phyloP scores from a whole-genome alignment of 2,329 filamentous ascomycete genomes.

The Stachybotrys chartarum region DNA sequence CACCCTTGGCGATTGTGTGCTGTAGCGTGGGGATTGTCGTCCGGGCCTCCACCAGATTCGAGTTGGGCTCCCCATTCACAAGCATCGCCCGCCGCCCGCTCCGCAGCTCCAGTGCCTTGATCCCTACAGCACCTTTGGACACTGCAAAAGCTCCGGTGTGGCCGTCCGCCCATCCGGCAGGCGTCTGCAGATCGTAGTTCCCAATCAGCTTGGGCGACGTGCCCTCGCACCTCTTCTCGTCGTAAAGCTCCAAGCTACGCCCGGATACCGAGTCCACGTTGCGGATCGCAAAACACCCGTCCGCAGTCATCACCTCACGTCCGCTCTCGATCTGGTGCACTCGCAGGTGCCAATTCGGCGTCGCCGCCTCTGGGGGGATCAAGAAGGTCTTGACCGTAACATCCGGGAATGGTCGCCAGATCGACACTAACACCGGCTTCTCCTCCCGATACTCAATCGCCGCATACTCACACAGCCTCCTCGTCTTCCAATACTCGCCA shows the following conservation, averaged over 20 bases:
- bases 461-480: slow-evolving; percentile 59
- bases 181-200: slow-evolving; percentile 51
- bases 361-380: slow-evolving; percentile 49
- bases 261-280: slow-evolving; percentile 42
- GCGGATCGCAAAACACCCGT: slow-evolving; percentile 66
- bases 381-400: slow-evolving; percentile 60
- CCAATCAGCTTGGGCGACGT: slow-evolving; percentile 50
- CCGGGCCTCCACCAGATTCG: slow-evolving; percentile 65
- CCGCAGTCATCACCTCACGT: slow-evolving; percentile 60
- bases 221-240: slow-evolving; percentile 37
- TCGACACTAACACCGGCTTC: slow-evolving; percentile 56
- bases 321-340: slow-evolving; percentile 54
- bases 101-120: slow-evolving; percentile 45
- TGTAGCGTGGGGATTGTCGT: slow-evolving; percentile 66
- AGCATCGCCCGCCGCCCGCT: slow-evolving; percentile 51
- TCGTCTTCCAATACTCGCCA: slow-evolving; percentile 72
- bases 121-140: slow-evolving; percentile 49
- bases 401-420: slow-evolving; percentile 65
- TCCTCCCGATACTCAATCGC: slow-evolving; percentile 49
- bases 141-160: slow-evolving; percentile 47
- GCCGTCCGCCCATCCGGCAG: slow-evolving; percentile 45
- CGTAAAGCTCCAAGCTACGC: slow-evolving; percentile 43
- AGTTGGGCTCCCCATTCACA: slow-evolving; percentile 72
- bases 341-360: slow-evolving; percentile 64
- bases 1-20: slow-evolving; percentile 49